Base-by-base conservation (phyloP, 495 filamentous ascomycete genomes). In the Letharia columbiana region DNA sequence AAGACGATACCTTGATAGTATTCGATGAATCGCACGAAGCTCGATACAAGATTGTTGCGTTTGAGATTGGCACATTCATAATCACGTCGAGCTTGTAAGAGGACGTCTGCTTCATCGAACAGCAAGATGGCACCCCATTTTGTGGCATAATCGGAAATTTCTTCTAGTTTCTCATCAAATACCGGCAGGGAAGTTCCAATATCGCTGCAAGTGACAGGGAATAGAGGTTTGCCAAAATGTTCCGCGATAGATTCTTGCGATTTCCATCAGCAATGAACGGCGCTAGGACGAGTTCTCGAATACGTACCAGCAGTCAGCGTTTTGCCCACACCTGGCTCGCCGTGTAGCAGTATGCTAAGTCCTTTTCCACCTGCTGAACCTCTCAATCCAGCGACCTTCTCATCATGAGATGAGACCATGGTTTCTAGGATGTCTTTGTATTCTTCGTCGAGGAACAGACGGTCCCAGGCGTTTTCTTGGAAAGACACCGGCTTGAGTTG, bases 1-100 rank as follows among this genome's bases (percentile, higher is more conserved):
- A 86, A 83, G 0, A 86, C 74, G 37, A 86, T 82, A 10, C 84
- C 84, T 0, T 75, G 66, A 70, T 84, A 86, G 69, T 83, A 86
- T 60, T 86, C 83, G 0, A 86, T 73, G 0, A 73, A 69, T 17
- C 84, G 74, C 0, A 85, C 75, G 67, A 86, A 86, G 49, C 83
- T 71, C 9, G 78, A 78, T 9, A 82, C 80, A 18, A 82, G 72
- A 28, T 73, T 75, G 67, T 82, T 81, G 7, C 78, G 73, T 56
- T 73, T 58, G 2, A 80, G 72, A 61, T 77, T 73, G 33, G 68
- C 63, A 5, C 71, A 63, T 42, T 67, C 70, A 20, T 57, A 57
- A 20, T 57, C 54, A 15, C 54, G 31, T 57, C 78, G 76, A 9
- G 71, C 65, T 69, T 81, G 75, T 68, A 81, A 75, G 45, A 80